Conservation (phyloP, 441 rosid genomes). For the Metrosideros polymorpha region DNA sequence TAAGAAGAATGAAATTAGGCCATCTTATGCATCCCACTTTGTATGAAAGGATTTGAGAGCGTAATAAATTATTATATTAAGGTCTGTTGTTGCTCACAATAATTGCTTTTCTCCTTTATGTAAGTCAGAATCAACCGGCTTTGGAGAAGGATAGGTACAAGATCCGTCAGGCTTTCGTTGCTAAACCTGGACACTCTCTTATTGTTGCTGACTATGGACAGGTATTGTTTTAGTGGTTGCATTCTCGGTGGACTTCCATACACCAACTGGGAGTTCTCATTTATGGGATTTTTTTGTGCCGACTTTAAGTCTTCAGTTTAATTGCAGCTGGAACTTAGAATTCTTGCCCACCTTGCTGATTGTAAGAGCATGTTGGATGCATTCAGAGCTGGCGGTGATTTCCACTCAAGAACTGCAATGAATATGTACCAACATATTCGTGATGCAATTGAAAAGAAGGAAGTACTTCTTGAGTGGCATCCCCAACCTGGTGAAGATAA, state of each 20-base stretch:
- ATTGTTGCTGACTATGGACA: slow-evolving; percentile 98
- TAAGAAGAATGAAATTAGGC: background rate
- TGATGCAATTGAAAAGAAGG: slow-evolving; percentile 58
- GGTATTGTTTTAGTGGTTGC: slow-evolving; percentile 30
- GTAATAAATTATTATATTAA: background rate
- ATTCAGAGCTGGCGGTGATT: slow-evolving; percentile 95
- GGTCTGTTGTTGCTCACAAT: background rate
- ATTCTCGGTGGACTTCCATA: slow-evolving; percentile 5
- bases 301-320: slow-evolving; percentile 8
- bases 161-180: slow-evolving; percentile 92
- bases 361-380: slow-evolving; percentile 98
- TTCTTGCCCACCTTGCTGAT: slow-evolving; percentile 92
- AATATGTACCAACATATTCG: slow-evolving; percentile 94
- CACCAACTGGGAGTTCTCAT: slow-evolving; percentile 11
- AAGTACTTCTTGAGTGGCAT: slow-evolving; percentile 94
- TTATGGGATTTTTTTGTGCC: background rate
- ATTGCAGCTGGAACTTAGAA: slow-evolving; percentile 92
- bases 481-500: slow-evolving; percentile 88
- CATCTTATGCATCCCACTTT: background rate
- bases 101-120: background rate
- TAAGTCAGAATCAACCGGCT: slow-evolving; percentile 87
- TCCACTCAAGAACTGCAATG: slow-evolving; percentile 98
- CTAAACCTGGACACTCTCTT: slow-evolving; percentile 90
- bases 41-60: background rate
- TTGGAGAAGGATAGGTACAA: slow-evolving; percentile 98